These are phyloP conservation scores for Scenedesmus sp. DNA, from an alignment of 163 green algal genomes.

Conservation along the genomic window DNA sequence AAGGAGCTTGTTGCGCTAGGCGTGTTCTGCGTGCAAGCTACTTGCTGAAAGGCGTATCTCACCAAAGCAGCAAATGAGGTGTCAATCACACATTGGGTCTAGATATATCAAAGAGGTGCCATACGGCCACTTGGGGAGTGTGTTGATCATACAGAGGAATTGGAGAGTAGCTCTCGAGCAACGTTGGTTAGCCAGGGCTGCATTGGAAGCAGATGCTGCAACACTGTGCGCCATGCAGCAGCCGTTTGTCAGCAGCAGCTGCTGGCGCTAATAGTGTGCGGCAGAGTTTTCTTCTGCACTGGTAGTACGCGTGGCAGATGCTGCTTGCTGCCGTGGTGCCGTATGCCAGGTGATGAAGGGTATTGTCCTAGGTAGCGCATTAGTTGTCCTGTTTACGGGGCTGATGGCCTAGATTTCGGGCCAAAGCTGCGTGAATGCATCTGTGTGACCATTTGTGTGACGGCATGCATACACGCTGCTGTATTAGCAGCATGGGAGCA, in stretches of 20 bases:
- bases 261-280: neutral
- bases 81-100: neutral
- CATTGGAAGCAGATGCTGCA: neutral
- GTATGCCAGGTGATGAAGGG: neutral
- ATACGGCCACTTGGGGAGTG: neutral
- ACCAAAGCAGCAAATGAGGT: neutral
- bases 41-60: neutral
- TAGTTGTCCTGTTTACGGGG: neutral
- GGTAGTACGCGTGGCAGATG: neutral
- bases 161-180: neutral
- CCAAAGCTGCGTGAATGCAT: neutral
- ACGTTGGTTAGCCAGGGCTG: neutral
- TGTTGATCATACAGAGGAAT: neutral
- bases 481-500: neutral
- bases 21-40: neutral
- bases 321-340: conserved; percentile 5
- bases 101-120: neutral
- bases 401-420: neutral
- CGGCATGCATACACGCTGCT: neutral
- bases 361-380: neutral
- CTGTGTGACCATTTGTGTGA: conserved; percentile 12
- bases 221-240: neutral
- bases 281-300: neutral
- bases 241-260: neutral
- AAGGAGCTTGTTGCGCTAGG: neutral